A percentile compares a stretch with the other conserved stretches of the same genome.
phyloP scores from a whole-genome alignment of 139 green algal genomes.

The Picochlorum sp. region DNA sequence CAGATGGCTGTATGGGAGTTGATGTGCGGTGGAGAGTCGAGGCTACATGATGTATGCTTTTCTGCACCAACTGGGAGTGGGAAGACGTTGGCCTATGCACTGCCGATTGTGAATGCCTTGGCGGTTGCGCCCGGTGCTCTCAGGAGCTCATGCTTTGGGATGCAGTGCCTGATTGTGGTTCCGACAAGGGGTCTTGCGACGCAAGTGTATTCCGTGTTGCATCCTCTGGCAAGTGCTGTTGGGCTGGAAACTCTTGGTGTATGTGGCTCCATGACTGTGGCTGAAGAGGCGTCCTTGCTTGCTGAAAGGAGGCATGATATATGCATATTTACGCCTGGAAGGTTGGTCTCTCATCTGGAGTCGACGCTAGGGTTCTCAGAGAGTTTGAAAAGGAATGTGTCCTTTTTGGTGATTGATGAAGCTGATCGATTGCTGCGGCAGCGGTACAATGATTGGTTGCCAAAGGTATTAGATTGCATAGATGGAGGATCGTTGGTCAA shows the following conservation, averaged over 20 bases:
- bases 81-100: conserved; percentile 82
- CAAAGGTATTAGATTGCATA: conserved; percentile 39
- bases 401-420: conserved; percentile 86
- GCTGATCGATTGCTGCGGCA: conserved; percentile 84
- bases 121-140: not conserved
- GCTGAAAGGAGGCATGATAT: conserved; percentile 28
- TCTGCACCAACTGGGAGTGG: conserved; percentile 76
- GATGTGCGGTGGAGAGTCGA: conserved; percentile 50
- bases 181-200: conserved; percentile 69
- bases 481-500: conserved; percentile 38
- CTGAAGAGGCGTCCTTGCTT: conserved; percentile 32
- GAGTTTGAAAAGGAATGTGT: conserved; percentile 21
- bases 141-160: not conserved
- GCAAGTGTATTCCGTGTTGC: conserved; percentile 67
- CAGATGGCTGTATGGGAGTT: conserved; percentile 67
- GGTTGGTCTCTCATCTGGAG: conserved; percentile 65
- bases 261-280: conserved; percentile 32
- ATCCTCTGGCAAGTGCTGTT: conserved; percentile 36
- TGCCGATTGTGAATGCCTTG: conserved; percentile 68
- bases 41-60: conserved; percentile 76
- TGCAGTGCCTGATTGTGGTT: conserved; percentile 67
- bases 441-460: conserved; percentile 88
- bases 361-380: conserved; percentile 34
- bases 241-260: conserved; percentile 46
- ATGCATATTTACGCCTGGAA: conserved; percentile 67